Evolutionary conservation across 768 basidiomycete species (phyloP), one percentile per base, ranked within the genome.

Genomic region (Lyophyllum decastes): DNA sequence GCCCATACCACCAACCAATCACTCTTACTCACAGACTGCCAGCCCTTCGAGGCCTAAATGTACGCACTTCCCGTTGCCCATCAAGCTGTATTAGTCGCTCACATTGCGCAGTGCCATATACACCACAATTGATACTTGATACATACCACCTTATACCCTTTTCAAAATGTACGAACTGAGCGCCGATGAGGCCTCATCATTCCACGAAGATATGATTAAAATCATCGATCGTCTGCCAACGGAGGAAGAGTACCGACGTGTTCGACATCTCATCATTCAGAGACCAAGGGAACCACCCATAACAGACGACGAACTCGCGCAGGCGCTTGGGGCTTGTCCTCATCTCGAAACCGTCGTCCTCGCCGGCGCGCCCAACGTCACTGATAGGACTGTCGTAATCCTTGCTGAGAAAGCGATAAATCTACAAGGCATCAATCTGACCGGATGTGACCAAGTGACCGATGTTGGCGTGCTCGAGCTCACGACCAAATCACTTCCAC

Each of bases 391-490:
- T 7, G 70, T 95, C 44, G 76, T 83, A 38, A 71, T 80, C 17
- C 78, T 95, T 41, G 87, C 89, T 9, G 72, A 75, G 56, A 79
- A 76, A 46, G 89, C 92, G 38, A 73, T 76, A 17, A 83, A 85
- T 55, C 76, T 98, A 7, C 85, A 88, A 58, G 88, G 89, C 19
- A 70, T 97, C 53, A 89, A 93, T 70, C 66, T 97, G 57, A 82
- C 83, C 55, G 87, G 86, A 17, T 97, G 95, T 74, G 78, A 77
- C 33, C 76, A 80, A 59, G 78, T 98, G 47, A 89, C 91, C 17
- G 92, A 95, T 66, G 80, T 84, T n/a, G 88, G 87, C 4, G 74
- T 97, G 57, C 72, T 86, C 55, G 87, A 88, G 55, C 70, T 98
- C 41, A 88, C 89, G 12, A 78, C 80, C 52, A 81, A 86, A 60